Evolutionary conservation across 148 eudicot species (phyloP).

Genomic region (Rhododendron kiyosumense): DNA sequence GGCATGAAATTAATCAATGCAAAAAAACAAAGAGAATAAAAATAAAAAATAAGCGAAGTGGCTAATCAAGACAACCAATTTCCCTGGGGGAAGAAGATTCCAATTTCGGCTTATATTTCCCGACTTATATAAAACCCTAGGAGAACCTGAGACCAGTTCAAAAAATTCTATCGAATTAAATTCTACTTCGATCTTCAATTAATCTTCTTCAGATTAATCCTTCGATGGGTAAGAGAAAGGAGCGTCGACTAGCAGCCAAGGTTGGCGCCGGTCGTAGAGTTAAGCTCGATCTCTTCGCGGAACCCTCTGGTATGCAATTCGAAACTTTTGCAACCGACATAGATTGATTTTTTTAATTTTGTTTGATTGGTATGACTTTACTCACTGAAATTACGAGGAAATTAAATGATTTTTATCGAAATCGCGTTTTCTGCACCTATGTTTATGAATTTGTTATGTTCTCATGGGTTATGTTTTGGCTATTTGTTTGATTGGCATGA

Average conservation of each 20-base stretch:
- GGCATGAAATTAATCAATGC: no score
- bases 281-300: slow-evolving; percentile 90
- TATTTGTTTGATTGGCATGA: neutral
- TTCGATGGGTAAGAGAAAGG: slow-evolving; percentile 83
- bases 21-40: neutral
- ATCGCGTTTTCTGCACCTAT: neutral
- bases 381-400: neutral
- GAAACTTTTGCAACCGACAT: neutral
- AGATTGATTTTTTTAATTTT: neutral
- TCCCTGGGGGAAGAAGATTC: no score
- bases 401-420: neutral
- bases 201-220: neutral
- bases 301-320: slow-evolving; percentile 77
- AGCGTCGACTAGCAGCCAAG: slow-evolving; percentile 74
- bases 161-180: neutral
- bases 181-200: neutral
- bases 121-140: neutral
- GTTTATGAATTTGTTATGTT: neutral
- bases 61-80: neutral
- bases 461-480: neutral
- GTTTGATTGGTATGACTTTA: neutral
- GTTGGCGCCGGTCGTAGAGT: slow-evolving; percentile 73
- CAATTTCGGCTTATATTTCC: neutral
- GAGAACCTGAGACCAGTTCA: neutral
- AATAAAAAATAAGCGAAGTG: neutral